A percentile compares a stretch with the other conserved stretches of the same genome.
Evolutionary conservation across 2,329 filamentous ascomycete species (phyloP).

Genomic region (Ophiostoma sp.): DNA sequence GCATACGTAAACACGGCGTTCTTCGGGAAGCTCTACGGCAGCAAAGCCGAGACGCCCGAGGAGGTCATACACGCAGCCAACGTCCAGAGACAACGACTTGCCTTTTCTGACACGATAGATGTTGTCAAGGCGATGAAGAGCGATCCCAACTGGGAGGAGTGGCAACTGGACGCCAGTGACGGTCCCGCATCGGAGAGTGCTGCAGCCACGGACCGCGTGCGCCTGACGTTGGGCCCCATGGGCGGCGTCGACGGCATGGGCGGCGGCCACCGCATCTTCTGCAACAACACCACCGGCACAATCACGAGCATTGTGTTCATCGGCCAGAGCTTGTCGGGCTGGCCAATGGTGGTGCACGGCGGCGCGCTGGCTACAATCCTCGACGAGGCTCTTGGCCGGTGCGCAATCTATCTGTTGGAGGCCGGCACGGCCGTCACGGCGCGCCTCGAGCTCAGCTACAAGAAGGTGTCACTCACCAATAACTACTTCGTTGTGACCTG

Average conservation of each 20-base stretch:
- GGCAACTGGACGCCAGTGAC: constrained; percentile 7
- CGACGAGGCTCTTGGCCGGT: constrained; percentile 63
- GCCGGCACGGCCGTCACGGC: constrained; percentile 51
- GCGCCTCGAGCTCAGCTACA: constrained; percentile 56
- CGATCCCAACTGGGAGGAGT: constrained; percentile 25
- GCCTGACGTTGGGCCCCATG: constrained; percentile 42
- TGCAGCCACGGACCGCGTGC: constrained; percentile 17
- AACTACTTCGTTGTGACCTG: constrained; percentile 28
- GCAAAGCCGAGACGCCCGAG: not conserved
- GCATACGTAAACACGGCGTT: not conserved
- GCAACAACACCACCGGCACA: constrained; percentile 53
- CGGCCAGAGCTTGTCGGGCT: constrained; percentile 59
- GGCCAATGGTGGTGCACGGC: constrained; percentile 67
- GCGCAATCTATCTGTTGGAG: constrained; percentile 47
- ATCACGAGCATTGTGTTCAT: constrained; percentile 61
- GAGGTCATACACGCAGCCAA: not conserved
- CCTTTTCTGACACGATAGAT: not conserved
- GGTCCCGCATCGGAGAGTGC: not conserved
- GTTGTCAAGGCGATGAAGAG: constrained; percentile 23
- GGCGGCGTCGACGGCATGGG: constrained; percentile 40
- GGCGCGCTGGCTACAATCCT: constrained; percentile 63
- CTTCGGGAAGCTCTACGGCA: not conserved
- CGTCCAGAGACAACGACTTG: not conserved
- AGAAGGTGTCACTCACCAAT: constrained; percentile 35
- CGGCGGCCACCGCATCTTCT: constrained; percentile 58